phyloP scores from a whole-genome alignment of 306 rosid species.

The Inga laurina region DNA sequence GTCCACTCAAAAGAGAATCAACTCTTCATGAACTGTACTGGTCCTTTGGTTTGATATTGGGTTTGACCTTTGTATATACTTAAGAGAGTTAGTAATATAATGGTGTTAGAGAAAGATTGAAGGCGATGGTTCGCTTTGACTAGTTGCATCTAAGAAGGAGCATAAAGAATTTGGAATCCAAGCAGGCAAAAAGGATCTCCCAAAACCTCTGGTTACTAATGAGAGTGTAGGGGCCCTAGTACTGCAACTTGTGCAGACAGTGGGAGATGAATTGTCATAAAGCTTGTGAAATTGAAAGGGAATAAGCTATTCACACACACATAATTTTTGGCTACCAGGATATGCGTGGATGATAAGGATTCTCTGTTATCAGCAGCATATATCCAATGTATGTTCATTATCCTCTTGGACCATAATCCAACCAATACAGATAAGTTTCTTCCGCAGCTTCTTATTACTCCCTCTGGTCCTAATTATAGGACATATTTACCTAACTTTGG shows the following conservation, averaged over 20 bases:
- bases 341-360: constrained; percentile 69
- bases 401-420: constrained; percentile 8
- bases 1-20: not conserved
- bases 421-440: not conserved
- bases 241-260: constrained; percentile 44
- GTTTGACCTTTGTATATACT: not conserved
- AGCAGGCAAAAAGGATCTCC: constrained; percentile 21
- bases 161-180: constrained; percentile 24
- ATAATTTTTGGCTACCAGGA: constrained; percentile 36
- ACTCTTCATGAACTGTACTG: not conserved
- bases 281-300: constrained; percentile 45
- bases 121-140: constrained; percentile 22
- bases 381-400: not conserved
- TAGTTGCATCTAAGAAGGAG: not conserved
- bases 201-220: constrained; percentile 28
- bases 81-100: no score
- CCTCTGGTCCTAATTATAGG: no score
- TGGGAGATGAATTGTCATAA: constrained; percentile 17
- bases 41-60: not conserved
- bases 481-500: no score
- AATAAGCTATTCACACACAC: constrained; percentile 18
- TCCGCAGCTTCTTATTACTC: not conserved
- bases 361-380: constrained; percentile 37
- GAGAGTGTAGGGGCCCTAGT: constrained; percentile 11
- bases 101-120: not conserved